Percentiles rank a stretch among this genome's conserved stretches.
Evolutionary conservation across 2,329 filamentous ascomycete genomes (phyloP).

Genomic region (Scedosporium minutisporum): DNA sequence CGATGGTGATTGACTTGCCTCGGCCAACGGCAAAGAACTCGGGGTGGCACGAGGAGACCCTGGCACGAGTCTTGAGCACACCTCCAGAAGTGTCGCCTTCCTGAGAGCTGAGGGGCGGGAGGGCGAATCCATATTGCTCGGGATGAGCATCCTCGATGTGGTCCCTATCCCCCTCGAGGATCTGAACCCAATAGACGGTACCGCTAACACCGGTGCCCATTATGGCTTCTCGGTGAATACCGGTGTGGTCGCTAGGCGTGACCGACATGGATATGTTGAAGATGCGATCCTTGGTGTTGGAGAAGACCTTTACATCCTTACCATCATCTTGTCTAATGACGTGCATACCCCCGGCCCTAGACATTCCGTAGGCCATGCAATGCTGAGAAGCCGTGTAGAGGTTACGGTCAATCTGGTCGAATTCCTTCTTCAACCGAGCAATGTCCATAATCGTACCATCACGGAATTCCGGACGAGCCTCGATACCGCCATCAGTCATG

Average conservation of each 20-base stretch:
- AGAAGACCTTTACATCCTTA: conserved; percentile 83
- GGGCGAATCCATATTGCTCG: conserved; percentile 77
- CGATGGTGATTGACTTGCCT: conserved; percentile 90
- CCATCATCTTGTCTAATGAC: conserved; percentile 93
- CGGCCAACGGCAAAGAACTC: conserved; percentile 93
- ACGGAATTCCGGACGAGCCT: conserved; percentile 55
- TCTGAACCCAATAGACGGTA: conserved; percentile 88
- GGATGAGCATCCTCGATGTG: conserved; percentile 68
- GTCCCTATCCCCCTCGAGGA: conserved; percentile 69
- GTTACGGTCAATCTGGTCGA: conserved; percentile 92
- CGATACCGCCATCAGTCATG: conserved; percentile 49
- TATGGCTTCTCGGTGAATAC: conserved; percentile 64
- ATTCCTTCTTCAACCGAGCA: conserved; percentile 90
- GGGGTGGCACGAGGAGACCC: conserved; percentile 78
- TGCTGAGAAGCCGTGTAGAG: conserved; percentile 80
- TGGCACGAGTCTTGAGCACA: conserved; percentile 89
- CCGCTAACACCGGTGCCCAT: conserved; percentile 91
- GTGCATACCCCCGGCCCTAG: conserved; percentile 83
- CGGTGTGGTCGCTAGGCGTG: conserved; percentile 45
- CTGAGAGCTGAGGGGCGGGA: conserved; percentile 75
- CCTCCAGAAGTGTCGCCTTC: conserved; percentile 88
- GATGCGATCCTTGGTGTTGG: conserved; percentile 81
- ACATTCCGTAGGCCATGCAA: conserved; percentile 91
- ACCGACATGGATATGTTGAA: conserved; percentile 86
- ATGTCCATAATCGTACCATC: conserved; percentile 83